Evolutionary conservation across 2,329 filamentous ascomycete genomes (phyloP).

Genomic region (Aspergillus latus): DNA sequence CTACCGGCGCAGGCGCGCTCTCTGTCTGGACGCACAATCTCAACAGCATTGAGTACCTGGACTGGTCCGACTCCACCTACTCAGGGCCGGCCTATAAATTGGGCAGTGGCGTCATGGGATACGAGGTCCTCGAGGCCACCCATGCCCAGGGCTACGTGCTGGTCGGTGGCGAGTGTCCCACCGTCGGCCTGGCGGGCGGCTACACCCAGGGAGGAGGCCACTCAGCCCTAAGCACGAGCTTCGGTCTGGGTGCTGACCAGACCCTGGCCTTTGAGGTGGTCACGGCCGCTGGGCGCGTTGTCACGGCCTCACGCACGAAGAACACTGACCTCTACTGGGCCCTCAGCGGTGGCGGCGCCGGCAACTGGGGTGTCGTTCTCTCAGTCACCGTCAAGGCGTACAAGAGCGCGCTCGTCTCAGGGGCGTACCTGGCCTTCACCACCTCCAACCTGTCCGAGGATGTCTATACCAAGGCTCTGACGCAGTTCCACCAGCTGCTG

Average conservation of each 20-base stretch:
- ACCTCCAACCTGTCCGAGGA: constrained; percentile 38
- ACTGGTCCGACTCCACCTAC: constrained; percentile 47
- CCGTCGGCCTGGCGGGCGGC: constrained; percentile 60
- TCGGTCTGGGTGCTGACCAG: constrained; percentile 62
- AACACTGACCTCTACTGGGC: constrained; percentile 65
- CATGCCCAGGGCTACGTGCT: constrained; percentile 50
- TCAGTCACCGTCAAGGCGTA: constrained; percentile 57
- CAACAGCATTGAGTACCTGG: constrained; percentile 28
- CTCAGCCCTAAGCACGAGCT: constrained; percentile 52
- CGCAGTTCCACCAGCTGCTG: constrained; percentile 50
- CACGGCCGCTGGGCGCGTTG: constrained; percentile 49
- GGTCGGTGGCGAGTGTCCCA: constrained; percentile 56
- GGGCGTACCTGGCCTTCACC: constrained; percentile 47
- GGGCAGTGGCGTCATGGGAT: constrained; percentile 55
- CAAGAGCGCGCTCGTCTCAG: constrained; percentile 46
- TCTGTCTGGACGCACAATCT: constrained; percentile 37
- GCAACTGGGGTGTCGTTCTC: constrained; percentile 59
- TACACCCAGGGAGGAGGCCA: constrained; percentile 64
- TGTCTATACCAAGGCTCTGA: constrained; percentile 53
- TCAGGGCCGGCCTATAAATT: constrained; percentile 53
- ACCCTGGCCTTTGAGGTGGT: constrained; percentile 57
- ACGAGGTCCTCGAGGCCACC: constrained; percentile 50
- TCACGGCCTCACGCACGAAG: constrained; percentile 49
- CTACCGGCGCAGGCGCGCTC: constrained; percentile 57
- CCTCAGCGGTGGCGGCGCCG: constrained; percentile 59